phyloP scores from a whole-genome alignment of 2,329 filamentous ascomycete species.

The Hypoxylon sp. region DNA sequence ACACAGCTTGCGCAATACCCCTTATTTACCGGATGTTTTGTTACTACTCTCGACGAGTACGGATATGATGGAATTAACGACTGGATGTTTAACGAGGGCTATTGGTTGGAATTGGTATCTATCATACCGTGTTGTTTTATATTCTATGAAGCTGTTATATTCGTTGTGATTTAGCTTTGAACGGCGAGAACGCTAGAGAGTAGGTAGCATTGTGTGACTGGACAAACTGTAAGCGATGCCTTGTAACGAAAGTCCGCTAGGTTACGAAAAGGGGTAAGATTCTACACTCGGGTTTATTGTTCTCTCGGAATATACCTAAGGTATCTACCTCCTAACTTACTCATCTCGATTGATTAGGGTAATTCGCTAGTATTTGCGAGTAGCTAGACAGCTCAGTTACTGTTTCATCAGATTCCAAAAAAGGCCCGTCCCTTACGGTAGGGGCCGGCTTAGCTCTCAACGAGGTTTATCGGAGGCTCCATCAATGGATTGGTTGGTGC shows the following conservation, averaged over 20 bases:
- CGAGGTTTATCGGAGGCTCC: constrained; percentile 31
- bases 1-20: constrained; percentile 37
- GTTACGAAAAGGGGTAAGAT: constrained; percentile 3
- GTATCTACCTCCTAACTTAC: too few relatives aligned
- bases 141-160: constrained; percentile 20
- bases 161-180: constrained; percentile 4
- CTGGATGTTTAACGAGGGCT: constrained; percentile 11
- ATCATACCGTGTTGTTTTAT: constrained; percentile 20
- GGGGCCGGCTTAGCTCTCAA: constrained; percentile 22
- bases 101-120: constrained; percentile 15
- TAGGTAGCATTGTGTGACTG: constrained; percentile 5
- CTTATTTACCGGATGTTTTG: constrained; percentile 12
- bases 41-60: constrained; percentile 19
- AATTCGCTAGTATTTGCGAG: background rate
- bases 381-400: background rate
- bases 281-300: background rate
- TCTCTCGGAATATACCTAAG: too few relatives aligned
- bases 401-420: background rate
- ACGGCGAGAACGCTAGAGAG: background rate
- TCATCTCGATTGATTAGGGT: background rate
- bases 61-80: constrained; percentile 21
- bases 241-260: background rate
- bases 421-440: background rate
- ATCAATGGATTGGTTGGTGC: constrained; percentile 27
- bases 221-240: constrained; percentile 1